phyloP scores from a whole-genome alignment of 2,329 filamentous ascomycete species.

The Cercospora sp. region DNA sequence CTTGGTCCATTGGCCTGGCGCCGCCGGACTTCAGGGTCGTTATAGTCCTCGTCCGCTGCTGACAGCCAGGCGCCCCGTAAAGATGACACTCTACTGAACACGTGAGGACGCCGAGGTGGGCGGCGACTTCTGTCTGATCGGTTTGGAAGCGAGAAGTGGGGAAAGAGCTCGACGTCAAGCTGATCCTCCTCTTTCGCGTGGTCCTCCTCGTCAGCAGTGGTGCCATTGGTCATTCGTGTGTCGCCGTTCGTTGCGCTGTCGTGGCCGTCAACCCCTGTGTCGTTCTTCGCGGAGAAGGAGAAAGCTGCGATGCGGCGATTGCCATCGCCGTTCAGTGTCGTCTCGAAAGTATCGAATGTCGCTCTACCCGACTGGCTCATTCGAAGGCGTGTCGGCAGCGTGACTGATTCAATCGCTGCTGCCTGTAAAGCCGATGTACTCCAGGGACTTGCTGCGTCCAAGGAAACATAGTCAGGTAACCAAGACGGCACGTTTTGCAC shows the following conservation, averaged over 20 bases:
- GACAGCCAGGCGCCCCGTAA: slow-evolving; percentile 45
- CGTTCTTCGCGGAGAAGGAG: slow-evolving; percentile 61
- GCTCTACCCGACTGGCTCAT: slow-evolving; percentile 46
- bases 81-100: slow-evolving; percentile 45
- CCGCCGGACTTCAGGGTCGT: slow-evolving; percentile 39
- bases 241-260: slow-evolving; percentile 35
- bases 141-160: slow-evolving; percentile 17
- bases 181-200: slow-evolving; percentile 16
- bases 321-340: slow-evolving; percentile 71
- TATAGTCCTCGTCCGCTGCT: slow-evolving; percentile 34
- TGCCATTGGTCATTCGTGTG: slow-evolving; percentile 37
- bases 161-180: slow-evolving; percentile 37
- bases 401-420: slow-evolving; percentile 74
- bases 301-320: slow-evolving; percentile 77
- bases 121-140: slow-evolving; percentile 23
- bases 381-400: slow-evolving; percentile 71
- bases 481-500: slow-evolving; percentile 62
- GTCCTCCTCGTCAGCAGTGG: slow-evolving; percentile 28
- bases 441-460: slow-evolving; percentile 72
- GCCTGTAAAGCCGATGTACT: slow-evolving; percentile 75
- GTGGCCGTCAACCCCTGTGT: slow-evolving; percentile 36
- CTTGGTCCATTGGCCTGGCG: slow-evolving; percentile 36
- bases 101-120: slow-evolving; percentile 32
- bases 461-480: slow-evolving; percentile 57
- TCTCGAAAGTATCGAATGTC: slow-evolving; percentile 64